Conservation (phyloP, 495 filamentous ascomycete genomes). For the Delitschia confertaspora region DNA sequence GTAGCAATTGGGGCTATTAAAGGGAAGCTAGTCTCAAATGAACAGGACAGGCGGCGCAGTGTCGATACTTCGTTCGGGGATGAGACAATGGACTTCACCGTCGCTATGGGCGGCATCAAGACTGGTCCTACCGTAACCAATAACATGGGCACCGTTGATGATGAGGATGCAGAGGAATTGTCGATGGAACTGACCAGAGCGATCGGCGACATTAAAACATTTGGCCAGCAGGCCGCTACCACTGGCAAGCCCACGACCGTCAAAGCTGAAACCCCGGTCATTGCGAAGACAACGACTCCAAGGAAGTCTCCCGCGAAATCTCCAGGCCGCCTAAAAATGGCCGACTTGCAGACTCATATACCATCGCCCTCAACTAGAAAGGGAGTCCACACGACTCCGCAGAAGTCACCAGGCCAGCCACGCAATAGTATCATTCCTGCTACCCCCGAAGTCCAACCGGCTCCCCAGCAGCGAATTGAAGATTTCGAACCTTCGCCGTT, state of each 20-base stretch:
- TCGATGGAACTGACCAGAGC: slow-evolving; percentile 76
- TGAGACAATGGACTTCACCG: slow-evolving; percentile 72
- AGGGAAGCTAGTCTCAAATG: slow-evolving; percentile 18
- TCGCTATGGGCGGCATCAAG: slow-evolving; percentile 56
- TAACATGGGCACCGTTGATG: background rate
- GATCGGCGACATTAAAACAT: slow-evolving; percentile 52
- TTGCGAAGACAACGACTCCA: slow-evolving; percentile 8
- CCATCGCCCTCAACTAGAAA: slow-evolving; percentile 3
- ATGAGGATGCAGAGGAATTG: slow-evolving; percentile 49
- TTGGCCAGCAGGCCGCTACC: slow-evolving; percentile 9
- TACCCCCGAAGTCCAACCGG: slow-evolving; percentile 5
- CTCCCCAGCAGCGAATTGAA: slow-evolving; percentile 10
- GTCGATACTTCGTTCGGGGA: slow-evolving; percentile 39
- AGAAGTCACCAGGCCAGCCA: slow-evolving; percentile 18
- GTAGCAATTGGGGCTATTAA: slow-evolving; percentile 70
- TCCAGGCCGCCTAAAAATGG: slow-evolving; percentile 2
- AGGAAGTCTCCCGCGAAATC: slow-evolving; percentile 16
- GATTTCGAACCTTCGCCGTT: slow-evolving; percentile 17
- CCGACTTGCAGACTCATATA: background rate
- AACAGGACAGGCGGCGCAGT: slow-evolving; percentile 22
- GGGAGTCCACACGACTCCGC: slow-evolving; percentile 3
- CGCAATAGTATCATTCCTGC: slow-evolving; percentile 6
- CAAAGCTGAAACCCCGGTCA: background rate
- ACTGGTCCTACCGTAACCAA: slow-evolving; percentile 8
- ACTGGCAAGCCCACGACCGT: slow-evolving; percentile 3